phyloP scores from a whole-genome alignment of 2,329 filamentous ascomycete genomes.

The Xylariaceae sp. region DNA sequence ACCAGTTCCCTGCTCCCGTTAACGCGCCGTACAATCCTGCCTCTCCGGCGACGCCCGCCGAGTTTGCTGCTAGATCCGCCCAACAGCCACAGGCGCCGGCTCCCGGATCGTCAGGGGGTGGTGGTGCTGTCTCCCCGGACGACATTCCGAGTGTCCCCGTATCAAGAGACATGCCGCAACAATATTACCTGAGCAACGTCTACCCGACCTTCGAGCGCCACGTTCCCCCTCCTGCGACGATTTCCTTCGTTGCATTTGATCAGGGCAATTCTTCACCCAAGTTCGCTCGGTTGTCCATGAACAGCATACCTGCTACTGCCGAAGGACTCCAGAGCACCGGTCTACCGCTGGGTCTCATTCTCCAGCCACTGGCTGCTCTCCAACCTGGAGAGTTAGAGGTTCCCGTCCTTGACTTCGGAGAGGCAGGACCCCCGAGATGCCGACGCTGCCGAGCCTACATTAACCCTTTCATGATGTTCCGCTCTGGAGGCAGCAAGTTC shows the following conservation, averaged over 20 bases:
- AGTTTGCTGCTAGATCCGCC: conserved; percentile 43
- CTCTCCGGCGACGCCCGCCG: conserved; percentile 38
- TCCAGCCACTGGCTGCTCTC: conserved; percentile 81
- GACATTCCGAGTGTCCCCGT: conserved; percentile 87
- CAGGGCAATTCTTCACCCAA: conserved; percentile 97
- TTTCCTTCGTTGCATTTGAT: conserved; percentile 89
- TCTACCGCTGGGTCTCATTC: conserved; percentile 76
- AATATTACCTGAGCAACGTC: conserved; percentile 78
- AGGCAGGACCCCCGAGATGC: conserved; percentile 82
- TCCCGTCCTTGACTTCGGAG: conserved; percentile 92
- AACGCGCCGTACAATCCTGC: conserved; percentile 48
- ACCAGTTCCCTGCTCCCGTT: conserved; percentile 58
- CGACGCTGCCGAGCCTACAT: conserved; percentile 92
- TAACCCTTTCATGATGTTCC: conserved; percentile 98
- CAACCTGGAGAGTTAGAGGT: conserved; percentile 82
- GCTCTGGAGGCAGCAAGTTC: conserved; percentile 88
- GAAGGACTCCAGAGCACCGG: conserved; percentile 77
- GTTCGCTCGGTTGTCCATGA: conserved; percentile 83
- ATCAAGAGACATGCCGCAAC: conserved; percentile 75
- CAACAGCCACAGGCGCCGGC: conserved; percentile 36
- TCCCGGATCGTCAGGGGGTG: conserved; percentile 57
- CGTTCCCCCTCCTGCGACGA: conserved; percentile 78
- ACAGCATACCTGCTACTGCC: conserved; percentile 79
- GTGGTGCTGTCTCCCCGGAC: conserved; percentile 77
- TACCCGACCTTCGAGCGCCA: conserved; percentile 96